Conservation (phyloP, 768 basidiomycete species). For the Lentinula raphanica region DNA sequence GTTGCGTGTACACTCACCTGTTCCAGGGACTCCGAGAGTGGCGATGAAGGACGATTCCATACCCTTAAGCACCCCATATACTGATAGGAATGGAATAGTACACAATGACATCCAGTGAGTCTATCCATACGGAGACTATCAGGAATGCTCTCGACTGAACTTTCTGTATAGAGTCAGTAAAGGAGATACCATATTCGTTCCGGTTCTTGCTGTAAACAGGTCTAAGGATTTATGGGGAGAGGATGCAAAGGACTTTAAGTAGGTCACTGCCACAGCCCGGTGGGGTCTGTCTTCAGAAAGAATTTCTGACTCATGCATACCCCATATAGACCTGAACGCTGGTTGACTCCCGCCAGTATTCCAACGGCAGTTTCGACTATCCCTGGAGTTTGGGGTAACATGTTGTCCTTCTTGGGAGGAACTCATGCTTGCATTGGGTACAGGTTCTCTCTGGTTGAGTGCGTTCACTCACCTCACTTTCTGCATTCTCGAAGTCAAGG, state of each 20-base stretch:
- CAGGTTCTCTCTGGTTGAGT: constrained; percentile 59
- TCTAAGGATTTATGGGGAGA: constrained; percentile 54
- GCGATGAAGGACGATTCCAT: constrained; percentile 50
- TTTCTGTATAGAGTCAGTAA: constrained; percentile 29
- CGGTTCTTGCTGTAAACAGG: constrained; percentile 49
- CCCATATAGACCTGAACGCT: constrained; percentile 56
- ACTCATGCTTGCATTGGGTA: constrained; percentile 65
- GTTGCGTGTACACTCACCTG: constrained; percentile 50
- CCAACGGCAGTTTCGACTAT: constrained; percentile 40
- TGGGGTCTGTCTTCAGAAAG: too few species aligned
- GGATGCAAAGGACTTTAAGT: constrained; percentile 59
- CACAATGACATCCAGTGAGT: constrained; percentile 35
- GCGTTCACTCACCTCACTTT: constrained; percentile 23
- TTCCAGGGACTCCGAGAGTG: constrained; percentile 36
- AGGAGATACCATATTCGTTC: constrained; percentile 43
- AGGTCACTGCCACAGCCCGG: constrained; percentile 10
- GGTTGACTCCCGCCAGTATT: constrained; percentile 29
- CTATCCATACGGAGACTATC: not conserved
- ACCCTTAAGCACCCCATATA: constrained; percentile 42
- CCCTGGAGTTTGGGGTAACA: constrained; percentile 60
- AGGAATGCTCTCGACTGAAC: not conserved
- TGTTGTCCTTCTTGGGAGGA: constrained; percentile 60
- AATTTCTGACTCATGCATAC: not conserved
- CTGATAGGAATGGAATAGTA: constrained; percentile 36
- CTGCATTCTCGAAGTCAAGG: not conserved